These are phyloP conservation scores for Pseudogymnoascus verrucosus DNA, from an alignment of 2,329 filamentous ascomycete genomes.

Conservation along the genomic window DNA sequence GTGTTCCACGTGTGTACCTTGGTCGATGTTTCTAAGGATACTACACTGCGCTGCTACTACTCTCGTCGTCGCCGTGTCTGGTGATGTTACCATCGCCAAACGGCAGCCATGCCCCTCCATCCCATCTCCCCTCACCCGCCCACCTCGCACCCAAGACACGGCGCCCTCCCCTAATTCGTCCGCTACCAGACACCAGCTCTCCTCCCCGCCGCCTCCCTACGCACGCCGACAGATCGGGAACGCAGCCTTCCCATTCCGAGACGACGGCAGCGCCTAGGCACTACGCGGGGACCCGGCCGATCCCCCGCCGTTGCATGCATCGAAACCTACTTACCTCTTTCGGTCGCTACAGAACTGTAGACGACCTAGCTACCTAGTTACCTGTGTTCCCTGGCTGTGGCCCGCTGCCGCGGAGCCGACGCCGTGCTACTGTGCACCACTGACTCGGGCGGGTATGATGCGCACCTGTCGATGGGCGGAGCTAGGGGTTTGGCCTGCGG, in stretches of 20 bases:
- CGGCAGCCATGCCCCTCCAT: not conserved
- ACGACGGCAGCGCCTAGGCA: not conserved
- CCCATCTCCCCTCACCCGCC: not conserved
- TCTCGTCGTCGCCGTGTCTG: not conserved
- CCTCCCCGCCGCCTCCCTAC: not conserved
- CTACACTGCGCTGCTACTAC: not conserved
- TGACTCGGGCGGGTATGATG: not conserved
- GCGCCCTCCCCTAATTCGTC: not conserved
- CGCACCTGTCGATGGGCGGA: not conserved
- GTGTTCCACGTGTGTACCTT: not conserved
- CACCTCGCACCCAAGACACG: not conserved
- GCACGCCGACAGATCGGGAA: slow-evolving; percentile 1
- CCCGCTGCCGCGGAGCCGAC: not conserved
- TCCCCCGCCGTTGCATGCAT: not conserved
- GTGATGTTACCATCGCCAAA: not conserved
- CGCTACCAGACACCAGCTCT: not conserved
- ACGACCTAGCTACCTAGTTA: not conserved
- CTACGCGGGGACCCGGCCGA: not conserved
- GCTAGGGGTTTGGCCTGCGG: not conserved
- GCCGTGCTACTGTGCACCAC: not conserved
- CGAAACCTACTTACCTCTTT: not conserved
- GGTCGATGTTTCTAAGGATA: not conserved
- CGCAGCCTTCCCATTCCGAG: not conserved
- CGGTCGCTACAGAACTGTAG: not conserved
- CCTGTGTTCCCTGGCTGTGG: not conserved